Conservation (phyloP, 2,329 filamentous ascomycete species). For the Pestalotiopsis fici region DNA sequence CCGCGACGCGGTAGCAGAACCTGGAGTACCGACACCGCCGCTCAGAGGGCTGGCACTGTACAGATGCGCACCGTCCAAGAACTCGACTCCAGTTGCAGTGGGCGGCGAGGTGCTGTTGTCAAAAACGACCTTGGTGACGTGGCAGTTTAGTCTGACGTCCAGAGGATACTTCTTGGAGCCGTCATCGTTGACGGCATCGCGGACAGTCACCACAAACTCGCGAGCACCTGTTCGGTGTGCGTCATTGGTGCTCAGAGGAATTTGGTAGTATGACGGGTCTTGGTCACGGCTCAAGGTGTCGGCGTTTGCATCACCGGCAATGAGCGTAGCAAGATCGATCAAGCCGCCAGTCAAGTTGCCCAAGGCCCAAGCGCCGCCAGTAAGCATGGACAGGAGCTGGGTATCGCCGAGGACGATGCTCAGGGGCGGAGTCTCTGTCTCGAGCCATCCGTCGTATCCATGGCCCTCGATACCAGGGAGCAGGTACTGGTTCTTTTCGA, state of each 20-base stretch:
- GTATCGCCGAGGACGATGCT: constrained; percentile 51
- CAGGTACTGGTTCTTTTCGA: constrained; percentile 58
- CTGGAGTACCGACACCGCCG: constrained; percentile 32
- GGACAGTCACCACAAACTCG: constrained; percentile 53
- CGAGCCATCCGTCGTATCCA: constrained; percentile 59
- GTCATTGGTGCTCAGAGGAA: constrained; percentile 57
- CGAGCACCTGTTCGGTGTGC: constrained; percentile 54
- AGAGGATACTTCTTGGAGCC: constrained; percentile 57
- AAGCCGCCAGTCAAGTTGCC: constrained; percentile 36
- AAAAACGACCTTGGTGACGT: constrained; percentile 47
- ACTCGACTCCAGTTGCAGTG: constrained; percentile 49
- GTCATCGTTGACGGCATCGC: constrained; percentile 47
- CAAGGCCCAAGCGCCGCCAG: constrained; percentile 53
- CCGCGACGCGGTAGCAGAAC: constrained; percentile 37
- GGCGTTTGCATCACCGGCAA: constrained; percentile 53
- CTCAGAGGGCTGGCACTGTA: constrained; percentile 45
- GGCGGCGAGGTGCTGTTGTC: constrained; percentile 37
- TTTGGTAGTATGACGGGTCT: constrained; percentile 52
- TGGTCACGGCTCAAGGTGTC: constrained; percentile 44
- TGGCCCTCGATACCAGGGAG: constrained; percentile 59
- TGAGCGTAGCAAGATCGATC: constrained; percentile 37
- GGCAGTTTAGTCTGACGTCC: constrained; percentile 50
- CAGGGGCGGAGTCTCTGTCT: constrained; percentile 50
- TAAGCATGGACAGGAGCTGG: constrained; percentile 52
- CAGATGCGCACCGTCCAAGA: constrained; percentile 44